A percentile compares a stretch with the other conserved stretches of the same genome.
Conservation (phyloP, 805 yeast genomes). For the Wickerhamomyces silvicola region DNA sequence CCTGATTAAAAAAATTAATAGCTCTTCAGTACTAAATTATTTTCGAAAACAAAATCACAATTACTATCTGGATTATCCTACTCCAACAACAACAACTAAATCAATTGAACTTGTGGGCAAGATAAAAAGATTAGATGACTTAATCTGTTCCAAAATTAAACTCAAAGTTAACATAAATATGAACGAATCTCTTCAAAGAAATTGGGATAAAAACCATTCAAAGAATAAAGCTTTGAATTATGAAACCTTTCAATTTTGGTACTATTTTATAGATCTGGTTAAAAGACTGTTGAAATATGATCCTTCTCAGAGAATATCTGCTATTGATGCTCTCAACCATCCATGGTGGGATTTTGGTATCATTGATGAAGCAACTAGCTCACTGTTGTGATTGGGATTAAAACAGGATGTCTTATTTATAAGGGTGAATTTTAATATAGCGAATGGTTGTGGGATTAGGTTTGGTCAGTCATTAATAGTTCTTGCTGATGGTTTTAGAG, state of each 20-base stretch:
- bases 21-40: conserved; percentile 7
- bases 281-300: conserved; percentile 62
- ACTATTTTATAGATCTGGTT: conserved; percentile 65
- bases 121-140: conserved; percentile 36
- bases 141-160: conserved; percentile 32
- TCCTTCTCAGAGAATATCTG: conserved; percentile 67
- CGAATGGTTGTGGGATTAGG: not conserved
- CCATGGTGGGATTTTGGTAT: conserved; percentile 73
- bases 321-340: conserved; percentile 69
- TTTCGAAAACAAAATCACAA: conserved; percentile 10
- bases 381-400: conserved; percentile 6
- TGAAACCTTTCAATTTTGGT: conserved; percentile 79
- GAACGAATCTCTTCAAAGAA: conserved; percentile 12
- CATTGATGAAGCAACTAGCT: conserved; percentile 41
- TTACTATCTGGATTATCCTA: conserved; percentile 31
- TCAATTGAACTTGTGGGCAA: conserved; percentile 30
- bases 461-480: too few relatives aligned
- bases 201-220: conserved; percentile 14
- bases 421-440: too few relatives aligned
- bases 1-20: conserved; percentile 23
- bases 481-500: not conserved
- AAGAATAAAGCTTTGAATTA: conserved; percentile 36
- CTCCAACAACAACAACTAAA: conserved; percentile 31
- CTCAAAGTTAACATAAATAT: conserved; percentile 20
- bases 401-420: too few relatives aligned